Evolutionary conservation across 495 filamentous ascomycete genomes (phyloP).

Genomic region (Penicillium argentinense): DNA sequence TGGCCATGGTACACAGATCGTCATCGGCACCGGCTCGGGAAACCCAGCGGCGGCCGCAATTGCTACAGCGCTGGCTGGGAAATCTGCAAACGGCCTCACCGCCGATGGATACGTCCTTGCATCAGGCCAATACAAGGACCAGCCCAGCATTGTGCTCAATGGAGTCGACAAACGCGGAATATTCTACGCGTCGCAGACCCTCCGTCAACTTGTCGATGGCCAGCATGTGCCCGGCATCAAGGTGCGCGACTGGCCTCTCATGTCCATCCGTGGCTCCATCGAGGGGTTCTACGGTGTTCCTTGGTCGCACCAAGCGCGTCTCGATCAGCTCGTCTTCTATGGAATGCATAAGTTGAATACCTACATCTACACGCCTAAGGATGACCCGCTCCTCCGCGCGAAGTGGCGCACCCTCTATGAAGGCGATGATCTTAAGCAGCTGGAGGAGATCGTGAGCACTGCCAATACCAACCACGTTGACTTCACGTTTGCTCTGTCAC

Average conservation of each 20-base stretch:
- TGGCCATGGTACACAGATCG: constrained; percentile 11
- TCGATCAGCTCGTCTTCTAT: constrained; percentile 16
- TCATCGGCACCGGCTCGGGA: constrained; percentile 10
- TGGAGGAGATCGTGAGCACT: constrained; percentile 12
- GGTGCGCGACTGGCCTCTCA: constrained; percentile 18
- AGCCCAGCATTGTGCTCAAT: constrained; percentile 17
- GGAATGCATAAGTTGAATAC: constrained; percentile 21
- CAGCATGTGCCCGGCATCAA: constrained; percentile 8
- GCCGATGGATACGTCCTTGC: constrained; percentile 16
- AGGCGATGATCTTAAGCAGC: constrained; percentile 7
- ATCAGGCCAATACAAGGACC: constrained; percentile 5
- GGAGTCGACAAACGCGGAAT: constrained; percentile 16
- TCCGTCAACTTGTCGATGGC: constrained; percentile 10
- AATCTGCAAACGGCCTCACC: constrained; percentile 9
- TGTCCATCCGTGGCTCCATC: constrained; percentile 19
- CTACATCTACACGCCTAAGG: constrained; percentile 18
- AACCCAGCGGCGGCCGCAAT: background rate
- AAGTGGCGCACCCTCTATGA: constrained; percentile 16
- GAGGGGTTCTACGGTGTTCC: constrained; percentile 19
- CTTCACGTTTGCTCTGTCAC: constrained; percentile 17
- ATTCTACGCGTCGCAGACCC: constrained; percentile 19
- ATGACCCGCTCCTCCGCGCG: constrained; percentile 15
- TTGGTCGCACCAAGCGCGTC: constrained; percentile 17
- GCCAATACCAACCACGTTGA: constrained; percentile 17
- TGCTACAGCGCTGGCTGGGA: constrained; percentile 10